phyloP scores from a whole-genome alignment of 768 basidiomycete species.

The Thelephora ganbajun region DNA sequence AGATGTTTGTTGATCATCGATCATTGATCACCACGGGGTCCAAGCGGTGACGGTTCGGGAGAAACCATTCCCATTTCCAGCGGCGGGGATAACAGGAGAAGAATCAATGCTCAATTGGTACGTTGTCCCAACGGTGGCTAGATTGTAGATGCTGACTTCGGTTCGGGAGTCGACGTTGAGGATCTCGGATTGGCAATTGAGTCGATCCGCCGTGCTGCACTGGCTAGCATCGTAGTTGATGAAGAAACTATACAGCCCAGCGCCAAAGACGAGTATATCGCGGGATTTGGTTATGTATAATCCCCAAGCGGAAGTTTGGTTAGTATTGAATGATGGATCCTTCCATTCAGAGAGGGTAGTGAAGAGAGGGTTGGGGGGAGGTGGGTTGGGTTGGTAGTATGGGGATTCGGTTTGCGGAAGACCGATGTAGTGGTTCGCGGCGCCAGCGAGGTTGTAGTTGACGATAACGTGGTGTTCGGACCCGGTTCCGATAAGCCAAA shows the following conservation, averaged over 20 bases:
- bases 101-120: conserved; percentile 39
- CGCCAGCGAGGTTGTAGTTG: conserved; percentile 52
- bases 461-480: conserved; percentile 57
- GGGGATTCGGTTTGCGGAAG: conserved; percentile 65
- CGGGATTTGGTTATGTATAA: conserved; percentile 35
- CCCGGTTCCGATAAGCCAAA: conserved; percentile 72
- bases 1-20: too few relatives aligned
- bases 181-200: conserved; percentile 45
- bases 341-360: conserved; percentile 25
- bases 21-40: conserved; percentile 7
- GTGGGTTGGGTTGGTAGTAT: conserved; percentile 51
- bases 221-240: conserved; percentile 34
- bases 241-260: conserved; percentile 60
- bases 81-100: conserved; percentile 33
- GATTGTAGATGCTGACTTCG: conserved; percentile 34
- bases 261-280: conserved; percentile 48
- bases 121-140: conserved; percentile 43
- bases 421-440: conserved; percentile 55
- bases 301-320: conserved; percentile 37
- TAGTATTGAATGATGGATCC: conserved; percentile 35
- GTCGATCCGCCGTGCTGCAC: conserved; percentile 30
- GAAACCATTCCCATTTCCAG: conserved; percentile 41
- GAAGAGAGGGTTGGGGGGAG: conserved; percentile 41
- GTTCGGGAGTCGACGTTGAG: conserved; percentile 37
- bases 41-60: conserved; percentile 21